Evolutionary conservation across 148 eudicot genomes (phyloP), one percentile per base, ranked within the genome.

Genomic region (Silene conica): DNA sequence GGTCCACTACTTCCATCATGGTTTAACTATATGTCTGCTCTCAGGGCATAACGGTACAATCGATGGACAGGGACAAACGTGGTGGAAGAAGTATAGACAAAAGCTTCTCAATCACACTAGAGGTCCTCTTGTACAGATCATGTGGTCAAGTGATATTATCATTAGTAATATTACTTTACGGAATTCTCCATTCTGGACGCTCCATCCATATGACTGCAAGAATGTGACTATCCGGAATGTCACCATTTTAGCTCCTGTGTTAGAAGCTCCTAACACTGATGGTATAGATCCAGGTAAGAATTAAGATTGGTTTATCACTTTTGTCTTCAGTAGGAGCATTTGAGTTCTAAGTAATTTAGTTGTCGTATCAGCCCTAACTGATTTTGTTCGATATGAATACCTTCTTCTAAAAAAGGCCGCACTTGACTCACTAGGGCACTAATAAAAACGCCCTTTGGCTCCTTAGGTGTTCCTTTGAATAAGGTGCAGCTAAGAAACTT

Each of bases 201-300:
- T 94, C 19, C 98, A 94, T 85, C 98, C 98, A 48, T 94, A 89
- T 79, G 98, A 94, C 85, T 94, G 98, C 85, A 94, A 91, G 78
- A 94, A 91, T 80, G 90, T 94, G 34, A 91, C 93, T 3, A 75
- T 94, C 67, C 87, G 80, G 67, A 87, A 91, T 79, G 79, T 94
- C 54, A 94, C 98, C 4, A 94, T 94, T 69, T 84, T 94, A 86
- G 91, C 93, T 59, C 98, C 98, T 57, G 74, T 91, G 31, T 74
- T 25, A 77, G 85, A 85, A 63, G 98, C 98, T 74, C 98, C 98
- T 41, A 94, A 94, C 82, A 94, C 98, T 16, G 98, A 94, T 82
- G 98, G 98, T 54, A 91, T 94, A 74, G 97, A 94, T 86, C 98
- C 98, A 34, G 96, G 98, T 91, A 79, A 80, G 89, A 73, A 58